Percentiles rank a stretch among this genome's conserved stretches.
phyloP scores from a whole-genome alignment of 257 asterid species.

The Solanum etuberosum region DNA sequence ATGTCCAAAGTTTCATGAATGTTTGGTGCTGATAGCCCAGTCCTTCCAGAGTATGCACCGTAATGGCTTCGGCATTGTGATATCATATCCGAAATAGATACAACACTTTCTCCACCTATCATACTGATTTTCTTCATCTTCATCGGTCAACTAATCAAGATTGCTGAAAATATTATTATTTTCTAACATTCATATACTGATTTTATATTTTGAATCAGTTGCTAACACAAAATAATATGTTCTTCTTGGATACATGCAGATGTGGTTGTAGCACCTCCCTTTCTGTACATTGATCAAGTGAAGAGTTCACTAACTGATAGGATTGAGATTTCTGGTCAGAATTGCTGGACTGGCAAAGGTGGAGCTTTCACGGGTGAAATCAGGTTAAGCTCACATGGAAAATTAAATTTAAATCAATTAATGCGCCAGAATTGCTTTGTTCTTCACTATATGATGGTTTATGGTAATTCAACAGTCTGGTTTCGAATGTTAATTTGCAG shows the following conservation, averaged over 20 bases:
- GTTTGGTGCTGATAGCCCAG: not conserved
- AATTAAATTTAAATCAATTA: not conserved
- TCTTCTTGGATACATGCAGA: conserved; percentile 31
- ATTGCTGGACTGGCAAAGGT: conserved; percentile 97
- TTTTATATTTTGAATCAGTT: not conserved
- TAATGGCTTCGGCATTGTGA: not conserved
- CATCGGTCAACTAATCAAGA: not conserved
- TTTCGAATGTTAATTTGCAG: not conserved
- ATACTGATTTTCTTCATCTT: not conserved
- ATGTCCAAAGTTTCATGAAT: not conserved
- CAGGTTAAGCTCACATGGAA: conserved; percentile 34
- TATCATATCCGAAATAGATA: not conserved
- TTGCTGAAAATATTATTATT: not conserved
- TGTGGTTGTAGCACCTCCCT: conserved; percentile 97
- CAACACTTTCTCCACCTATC: not conserved
- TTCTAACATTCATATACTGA: not conserved
- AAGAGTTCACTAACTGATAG: conserved; percentile 58
- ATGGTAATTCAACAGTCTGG: not conserved
- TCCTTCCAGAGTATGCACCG: not conserved
- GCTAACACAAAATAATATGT: not conserved
- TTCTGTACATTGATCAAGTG: conserved; percentile 91
- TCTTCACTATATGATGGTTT: not conserved
- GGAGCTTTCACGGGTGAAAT: conserved; percentile 99
- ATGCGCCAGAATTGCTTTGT: not conserved
- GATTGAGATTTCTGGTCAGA: conserved; percentile 81